Evolutionary conservation across 2,329 filamentous ascomycete species (phyloP), one percentile per base, ranked within the genome.

Genomic region (Diplodia corticola): DNA sequence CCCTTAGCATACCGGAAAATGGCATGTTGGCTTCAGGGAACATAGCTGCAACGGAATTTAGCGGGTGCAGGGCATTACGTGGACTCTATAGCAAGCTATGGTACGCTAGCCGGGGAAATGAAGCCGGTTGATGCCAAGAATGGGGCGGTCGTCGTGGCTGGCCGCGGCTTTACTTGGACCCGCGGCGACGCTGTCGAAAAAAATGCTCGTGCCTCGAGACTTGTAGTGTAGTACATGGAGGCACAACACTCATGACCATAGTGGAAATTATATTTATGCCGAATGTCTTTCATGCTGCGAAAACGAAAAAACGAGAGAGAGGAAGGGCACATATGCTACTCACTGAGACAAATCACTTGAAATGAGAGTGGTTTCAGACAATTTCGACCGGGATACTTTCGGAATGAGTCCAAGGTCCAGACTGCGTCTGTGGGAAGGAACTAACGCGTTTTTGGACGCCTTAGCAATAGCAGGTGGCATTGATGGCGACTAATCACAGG

Each of bases 321-420:
- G 10, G 24, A 13, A 17, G 30, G 35, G 20, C 22, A 54, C 10
- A 28, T 30, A 9, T 30, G 51, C 20, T 37, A 13, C 13, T 55
- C 48, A 40, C 44, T 66, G 44, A 59, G 60, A 57, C 51, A 35
- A 55, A 37, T 50, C 20, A 49, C 63, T 57, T 54, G 63, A 51
- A n/a, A 40, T 57, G 48, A 49, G n/a, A 49, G 28, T 12, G 57
- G 26, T 28, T 33, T 49, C 28, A 37, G 57, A 35, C 28, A 61
- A 26, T 30, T 30, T n/a, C 49, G 48, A 17, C 40, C 57, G 17
- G 22, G 28, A 50, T 49, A 20, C 28, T 26, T 60, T 49, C 15
- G 40, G 26, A 49, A 10, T 22, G 22, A 44, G 35, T 4, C 48
- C 40, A 26, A 12, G 28, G 20, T 12, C 7, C 10, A 1, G n/a